Evolutionary conservation across 2,329 filamentous ascomycete genomes (phyloP).

Genomic region (Thielaviopsis populi): DNA sequence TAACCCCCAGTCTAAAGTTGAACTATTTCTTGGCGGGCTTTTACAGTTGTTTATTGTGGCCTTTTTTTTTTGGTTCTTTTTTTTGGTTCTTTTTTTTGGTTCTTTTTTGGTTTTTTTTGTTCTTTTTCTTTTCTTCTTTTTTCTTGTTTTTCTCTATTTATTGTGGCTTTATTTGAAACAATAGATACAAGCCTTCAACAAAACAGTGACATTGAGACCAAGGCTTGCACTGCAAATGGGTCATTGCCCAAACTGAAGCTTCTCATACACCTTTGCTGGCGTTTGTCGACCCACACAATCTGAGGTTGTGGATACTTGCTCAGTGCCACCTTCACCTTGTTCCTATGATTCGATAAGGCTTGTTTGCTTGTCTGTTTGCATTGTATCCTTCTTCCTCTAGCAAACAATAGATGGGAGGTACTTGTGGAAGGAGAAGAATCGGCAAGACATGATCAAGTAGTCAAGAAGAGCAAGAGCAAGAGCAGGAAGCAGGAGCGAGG

Average conservation of each 20-base stretch:
- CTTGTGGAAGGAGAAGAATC: not conserved
- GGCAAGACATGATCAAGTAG: not conserved
- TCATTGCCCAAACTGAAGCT: not conserved
- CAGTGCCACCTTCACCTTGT: no score
- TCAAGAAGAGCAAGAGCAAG: not conserved
- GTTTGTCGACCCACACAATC: not conserved
- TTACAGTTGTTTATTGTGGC: not conserved
- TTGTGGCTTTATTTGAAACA: not conserved
- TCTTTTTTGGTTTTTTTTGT: slow-evolving; percentile 11
- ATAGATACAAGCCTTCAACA: not conserved
- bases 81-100: not conserved
- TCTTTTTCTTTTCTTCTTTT: not conserved
- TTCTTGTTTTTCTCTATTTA: not conserved
- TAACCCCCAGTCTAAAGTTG: not conserved
- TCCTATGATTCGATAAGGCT: not conserved
- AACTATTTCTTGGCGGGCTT: not conserved
- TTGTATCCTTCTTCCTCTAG: not conserved
- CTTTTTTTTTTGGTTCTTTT: not conserved
- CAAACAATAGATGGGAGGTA: not conserved
- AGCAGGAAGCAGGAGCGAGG: not conserved
- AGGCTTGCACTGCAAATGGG: not conserved
- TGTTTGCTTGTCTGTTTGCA: not conserved
- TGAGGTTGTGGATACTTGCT: not conserved
- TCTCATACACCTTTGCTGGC: not conserved
- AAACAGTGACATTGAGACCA: not conserved